phyloP scores from a whole-genome alignment of 2,329 filamentous ascomycete species.

The Pyrenochaeta sp. region DNA sequence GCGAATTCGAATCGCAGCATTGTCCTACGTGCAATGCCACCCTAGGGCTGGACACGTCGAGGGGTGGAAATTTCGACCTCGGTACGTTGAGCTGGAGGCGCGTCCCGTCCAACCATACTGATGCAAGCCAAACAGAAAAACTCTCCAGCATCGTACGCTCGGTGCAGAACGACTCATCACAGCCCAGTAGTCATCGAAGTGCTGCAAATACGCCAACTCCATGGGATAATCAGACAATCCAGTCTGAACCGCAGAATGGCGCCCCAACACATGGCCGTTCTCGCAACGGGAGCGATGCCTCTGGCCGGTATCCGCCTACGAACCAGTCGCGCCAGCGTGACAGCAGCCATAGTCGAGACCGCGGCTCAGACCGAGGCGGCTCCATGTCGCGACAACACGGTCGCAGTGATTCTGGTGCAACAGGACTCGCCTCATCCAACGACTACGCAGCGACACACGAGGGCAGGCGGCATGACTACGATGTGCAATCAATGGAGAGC shows the following conservation, averaged over 20 bases:
- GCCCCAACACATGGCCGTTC: slow-evolving; percentile 53
- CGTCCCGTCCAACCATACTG: slow-evolving; percentile 19
- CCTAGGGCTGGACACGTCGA: slow-evolving; percentile 87
- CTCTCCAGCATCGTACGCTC: slow-evolving; percentile 92
- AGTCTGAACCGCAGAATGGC: slow-evolving; percentile 53
- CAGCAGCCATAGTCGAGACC: slow-evolving; percentile 51
- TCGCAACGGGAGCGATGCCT: slow-evolving; percentile 46
- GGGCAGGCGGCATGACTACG: slow-evolving; percentile 87
- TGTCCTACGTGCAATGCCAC: slow-evolving; percentile 95
- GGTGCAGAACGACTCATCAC: slow-evolving; percentile 70
- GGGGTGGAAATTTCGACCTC: slow-evolving; percentile 91
- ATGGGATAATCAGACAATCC: slow-evolving; percentile 68
- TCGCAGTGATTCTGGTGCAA: slow-evolving; percentile 81
- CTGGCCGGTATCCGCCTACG: slow-evolving; percentile 38
- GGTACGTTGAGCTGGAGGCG: slow-evolving; percentile 63
- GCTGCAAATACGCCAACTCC: slow-evolving; percentile 67
- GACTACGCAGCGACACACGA: slow-evolving; percentile 82
- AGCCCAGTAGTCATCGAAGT: slow-evolving; percentile 49
- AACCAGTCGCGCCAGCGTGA: slow-evolving; percentile 43
- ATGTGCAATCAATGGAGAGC: slow-evolving; percentile 95
- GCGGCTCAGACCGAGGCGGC: slow-evolving; percentile 50
- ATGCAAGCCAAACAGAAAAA: slow-evolving; percentile 74
- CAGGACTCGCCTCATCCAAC: slow-evolving; percentile 74
- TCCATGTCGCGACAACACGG: slow-evolving; percentile 62
- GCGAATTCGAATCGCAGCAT: slow-evolving; percentile 90